A percentile compares a stretch with the other conserved stretches of the same genome.
These are phyloP conservation scores for Mycena sp. DNA, from an alignment of 1,284 basidiomycete species.

Conservation along the genomic window DNA sequence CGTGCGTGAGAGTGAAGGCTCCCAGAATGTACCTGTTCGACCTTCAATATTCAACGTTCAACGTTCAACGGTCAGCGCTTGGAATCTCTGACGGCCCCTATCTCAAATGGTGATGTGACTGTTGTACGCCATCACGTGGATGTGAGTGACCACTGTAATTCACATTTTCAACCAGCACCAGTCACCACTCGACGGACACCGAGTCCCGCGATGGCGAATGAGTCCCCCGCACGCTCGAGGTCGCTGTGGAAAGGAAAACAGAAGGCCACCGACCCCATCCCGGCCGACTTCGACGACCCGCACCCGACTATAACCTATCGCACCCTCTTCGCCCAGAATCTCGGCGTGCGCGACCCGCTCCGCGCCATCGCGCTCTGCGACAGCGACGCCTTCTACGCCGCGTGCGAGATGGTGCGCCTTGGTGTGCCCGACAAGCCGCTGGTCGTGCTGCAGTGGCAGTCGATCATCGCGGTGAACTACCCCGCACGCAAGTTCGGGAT, in stretches of 20 bases:
- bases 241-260: constrained; percentile 62
- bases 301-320: constrained; percentile 77
- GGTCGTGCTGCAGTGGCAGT: constrained; percentile 94
- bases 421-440: constrained; percentile 80
- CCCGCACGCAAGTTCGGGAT: constrained; percentile 85
- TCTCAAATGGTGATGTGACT: too few species aligned
- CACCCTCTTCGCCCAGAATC: constrained; percentile 69
- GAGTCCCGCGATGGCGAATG: too few species aligned
- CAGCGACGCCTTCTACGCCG: constrained; percentile 92
- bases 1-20: too few species aligned
- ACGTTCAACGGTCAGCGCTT: too few species aligned
- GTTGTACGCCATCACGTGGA: too few species aligned
- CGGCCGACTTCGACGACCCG: constrained; percentile 64
- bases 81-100: too few species aligned
- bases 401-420: constrained; percentile 89
- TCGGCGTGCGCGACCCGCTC: constrained; percentile 74
- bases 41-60: too few species aligned
- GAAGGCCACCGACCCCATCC: constrained; percentile 50
- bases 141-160: too few species aligned
- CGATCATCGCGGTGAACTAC: constrained; percentile 95
- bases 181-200: too few species aligned
- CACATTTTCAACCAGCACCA: too few species aligned
- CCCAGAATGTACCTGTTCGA: too few species aligned
- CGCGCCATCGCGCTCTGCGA: constrained; percentile 91
- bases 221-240: constrained; percentile 7